These are phyloP conservation scores for Brachypodium distachyon DNA, from an alignment of 202 grass and related monocot species.

Conservation along the genomic window DNA sequence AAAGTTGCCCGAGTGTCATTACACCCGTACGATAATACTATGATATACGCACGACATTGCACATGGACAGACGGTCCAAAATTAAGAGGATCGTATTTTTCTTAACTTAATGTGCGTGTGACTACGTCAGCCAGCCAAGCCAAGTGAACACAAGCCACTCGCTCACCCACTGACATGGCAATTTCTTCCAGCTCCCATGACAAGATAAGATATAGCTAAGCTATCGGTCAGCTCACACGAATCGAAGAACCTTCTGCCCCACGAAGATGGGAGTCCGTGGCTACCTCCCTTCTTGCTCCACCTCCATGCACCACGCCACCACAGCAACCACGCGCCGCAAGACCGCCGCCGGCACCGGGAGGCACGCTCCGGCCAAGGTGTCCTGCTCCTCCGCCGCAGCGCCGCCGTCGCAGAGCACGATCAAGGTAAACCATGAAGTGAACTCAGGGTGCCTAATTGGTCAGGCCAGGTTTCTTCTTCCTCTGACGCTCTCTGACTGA, in stretches of 20 bases:
- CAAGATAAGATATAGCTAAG: constrained; percentile 24
- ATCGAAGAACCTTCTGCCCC: too few relatives aligned
- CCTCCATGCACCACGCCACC: background rate
- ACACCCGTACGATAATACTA: too few relatives aligned
- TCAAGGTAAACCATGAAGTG: constrained; percentile 35
- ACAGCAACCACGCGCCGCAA: constrained; percentile 6
- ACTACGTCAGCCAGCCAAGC: background rate
- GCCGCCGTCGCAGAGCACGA: constrained; percentile 50
- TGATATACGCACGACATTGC: too few relatives aligned
- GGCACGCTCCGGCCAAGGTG: background rate
- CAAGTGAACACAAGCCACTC: constrained; percentile 16
- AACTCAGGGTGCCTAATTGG: too few relatives aligned
- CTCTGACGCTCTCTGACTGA: too few relatives aligned
- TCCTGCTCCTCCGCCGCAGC: constrained; percentile 37
- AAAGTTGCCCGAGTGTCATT: too few relatives aligned
- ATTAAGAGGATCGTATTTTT: too few relatives aligned
- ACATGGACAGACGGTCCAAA: too few relatives aligned
- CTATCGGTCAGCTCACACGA: too few relatives aligned
- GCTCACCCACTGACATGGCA: too few relatives aligned
- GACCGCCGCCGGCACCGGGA: constrained; percentile 2
- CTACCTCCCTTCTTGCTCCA: background rate
- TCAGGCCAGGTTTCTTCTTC: too few relatives aligned
- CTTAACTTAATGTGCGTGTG: too few relatives aligned
- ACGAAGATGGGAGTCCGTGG: background rate
- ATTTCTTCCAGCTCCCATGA: background rate